phyloP scores from a whole-genome alignment of 257 asterid genomes.

The Solanum tarapatanum region DNA sequence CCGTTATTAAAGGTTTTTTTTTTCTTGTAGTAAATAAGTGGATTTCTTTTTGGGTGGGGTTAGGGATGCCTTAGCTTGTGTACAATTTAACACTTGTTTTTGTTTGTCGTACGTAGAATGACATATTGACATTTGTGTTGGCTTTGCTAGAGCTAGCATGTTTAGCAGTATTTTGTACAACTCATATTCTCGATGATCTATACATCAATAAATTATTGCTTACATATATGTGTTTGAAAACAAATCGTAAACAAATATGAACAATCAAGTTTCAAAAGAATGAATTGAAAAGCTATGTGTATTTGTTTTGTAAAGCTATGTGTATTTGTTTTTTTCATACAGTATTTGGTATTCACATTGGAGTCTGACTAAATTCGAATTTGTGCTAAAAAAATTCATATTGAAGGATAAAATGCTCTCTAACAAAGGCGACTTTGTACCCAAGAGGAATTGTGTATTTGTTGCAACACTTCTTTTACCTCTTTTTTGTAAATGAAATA shows the following conservation, averaged over 20 bases:
- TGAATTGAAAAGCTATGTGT: neutral
- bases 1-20: no score
- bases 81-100: no score
- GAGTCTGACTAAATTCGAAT: no score
- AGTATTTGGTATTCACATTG: no score
- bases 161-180: neutral
- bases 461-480: neutral
- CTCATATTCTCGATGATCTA: neutral
- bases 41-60: no score
- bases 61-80: no score
- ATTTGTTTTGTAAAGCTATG: no score
- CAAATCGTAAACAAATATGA: neutral
- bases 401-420: no score
- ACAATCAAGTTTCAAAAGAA: neutral
- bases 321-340: no score
- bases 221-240: neutral
- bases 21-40: no score
- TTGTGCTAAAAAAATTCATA: fast-evolving
- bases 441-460: neutral
- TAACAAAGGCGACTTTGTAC: neutral
- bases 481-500: neutral
- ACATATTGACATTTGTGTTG: neutral
- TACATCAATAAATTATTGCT: neutral
- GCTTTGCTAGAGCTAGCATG: no score
- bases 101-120: no score